Evolutionary conservation across 176 grass and related monocot genomes (phyloP), one percentile per base, ranked within the genome.

Genomic region (Ensete ventricosum): DNA sequence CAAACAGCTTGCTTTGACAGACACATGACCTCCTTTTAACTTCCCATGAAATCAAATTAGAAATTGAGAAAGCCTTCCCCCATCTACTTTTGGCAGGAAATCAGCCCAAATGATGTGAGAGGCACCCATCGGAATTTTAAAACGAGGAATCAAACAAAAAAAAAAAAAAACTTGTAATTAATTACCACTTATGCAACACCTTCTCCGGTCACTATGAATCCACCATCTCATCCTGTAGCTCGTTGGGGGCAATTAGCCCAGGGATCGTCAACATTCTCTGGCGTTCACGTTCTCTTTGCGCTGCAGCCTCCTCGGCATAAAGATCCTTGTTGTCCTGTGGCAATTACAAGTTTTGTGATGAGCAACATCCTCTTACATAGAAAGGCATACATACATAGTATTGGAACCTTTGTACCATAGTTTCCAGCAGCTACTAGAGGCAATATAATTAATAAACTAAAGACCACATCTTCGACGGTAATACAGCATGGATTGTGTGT

Each of bases 191-290:
- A 23, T 23, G 25, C 55, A 58, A 11, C 16, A 27, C 22, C 16
- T 7, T 7, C 52, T 7, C 9, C 52, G n/a, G 53, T 17, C 68
- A 81, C 80, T 94, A 99, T 9, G 88, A 94, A 83, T 99, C 95
- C 17, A 93, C 90, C 95, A 99, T 99, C 78, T 99, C 95, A 52
- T 99, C 95, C 76, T 99, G 95, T 67, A 99, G 86, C 82, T 99
- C 95, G 20, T 84, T 89, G n/a, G 95, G 95, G 71, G 95, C 95
- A 77, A 99, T 99, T 29, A 99, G 95, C 74, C 95, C 90, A 24
- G 88, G 96, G 58, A 99, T 95, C 51, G 96, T 79, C 70, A 99
- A 83, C 96, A 99, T 95, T 29, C 96, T 82, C 85, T 99, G 96
- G 49, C 96, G 83, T 55, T 99, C 96, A 76, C 85, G 83, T 53